phyloP scores from a whole-genome alignment of 306 rosid genomes.

The Inga laurina region DNA sequence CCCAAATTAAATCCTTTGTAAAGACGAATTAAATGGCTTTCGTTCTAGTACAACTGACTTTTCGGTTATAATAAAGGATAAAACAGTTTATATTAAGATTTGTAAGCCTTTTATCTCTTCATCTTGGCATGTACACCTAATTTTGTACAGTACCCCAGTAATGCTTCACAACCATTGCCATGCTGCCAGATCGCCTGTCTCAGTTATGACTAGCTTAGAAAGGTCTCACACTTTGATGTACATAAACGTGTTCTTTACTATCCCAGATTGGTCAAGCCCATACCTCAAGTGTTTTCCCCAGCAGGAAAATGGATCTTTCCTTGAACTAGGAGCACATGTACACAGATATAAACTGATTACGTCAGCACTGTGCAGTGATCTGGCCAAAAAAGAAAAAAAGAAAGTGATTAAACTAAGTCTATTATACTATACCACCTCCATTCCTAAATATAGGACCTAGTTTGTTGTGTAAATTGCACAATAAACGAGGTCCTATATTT shows the following conservation, averaged over 20 bases:
- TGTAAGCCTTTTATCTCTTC: background rate
- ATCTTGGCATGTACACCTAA: background rate
- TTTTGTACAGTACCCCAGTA: background rate
- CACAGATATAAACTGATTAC: background rate
- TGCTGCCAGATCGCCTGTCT: background rate
- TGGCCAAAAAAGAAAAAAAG: background rate
- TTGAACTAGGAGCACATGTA: background rate
- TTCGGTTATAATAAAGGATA: background rate
- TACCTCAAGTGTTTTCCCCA: background rate
- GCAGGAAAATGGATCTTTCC: background rate
- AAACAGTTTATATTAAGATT: background rate
- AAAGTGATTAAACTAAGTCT: background rate
- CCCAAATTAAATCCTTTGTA: background rate
- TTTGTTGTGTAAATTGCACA: no score
- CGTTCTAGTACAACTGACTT: background rate
- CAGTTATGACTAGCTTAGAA: no score
- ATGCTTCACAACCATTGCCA: background rate
- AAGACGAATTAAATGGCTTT: background rate
- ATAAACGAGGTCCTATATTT: no score
- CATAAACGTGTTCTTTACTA: background rate
- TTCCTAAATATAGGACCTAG: no score
- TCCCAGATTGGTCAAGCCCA: background rate
- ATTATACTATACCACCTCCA: no score
- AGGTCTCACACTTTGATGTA: background rate
- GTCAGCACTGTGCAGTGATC: background rate